Percentiles rank a stretch among this genome's conserved stretches.
These are phyloP conservation scores for Podospora comata DNA, from an alignment of 495 filamentous ascomycete genomes.

Conservation along the genomic window DNA sequence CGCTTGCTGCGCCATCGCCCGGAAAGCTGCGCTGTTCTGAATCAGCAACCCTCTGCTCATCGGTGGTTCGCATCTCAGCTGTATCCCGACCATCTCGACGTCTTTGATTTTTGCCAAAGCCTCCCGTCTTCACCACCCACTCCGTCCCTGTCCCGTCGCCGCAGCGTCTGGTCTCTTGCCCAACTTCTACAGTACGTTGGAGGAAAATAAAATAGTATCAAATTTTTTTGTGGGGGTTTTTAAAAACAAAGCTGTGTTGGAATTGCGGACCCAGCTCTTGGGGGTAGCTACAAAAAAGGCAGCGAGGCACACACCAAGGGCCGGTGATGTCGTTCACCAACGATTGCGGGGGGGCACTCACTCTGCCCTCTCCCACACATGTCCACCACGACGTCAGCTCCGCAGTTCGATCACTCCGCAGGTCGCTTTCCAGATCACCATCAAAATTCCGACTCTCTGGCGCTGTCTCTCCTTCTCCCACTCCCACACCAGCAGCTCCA, in stretches of 20 bases:
- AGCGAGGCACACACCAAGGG: too few species aligned
- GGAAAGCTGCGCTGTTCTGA: slow-evolving; percentile 24
- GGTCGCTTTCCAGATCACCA: slow-evolving; percentile 82
- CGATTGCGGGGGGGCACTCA: slow-evolving; percentile 70
- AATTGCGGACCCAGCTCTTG: neutral
- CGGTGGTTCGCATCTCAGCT: slow-evolving; percentile 17
- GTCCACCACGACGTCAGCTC: slow-evolving; percentile 73
- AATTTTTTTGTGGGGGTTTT: neutral
- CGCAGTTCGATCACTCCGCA: slow-evolving; percentile 71
- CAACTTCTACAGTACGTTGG: neutral
- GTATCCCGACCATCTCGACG: slow-evolving; percentile 13
- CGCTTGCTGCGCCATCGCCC: slow-evolving; percentile 24
- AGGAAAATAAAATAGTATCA: neutral
- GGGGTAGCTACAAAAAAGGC: too few species aligned
- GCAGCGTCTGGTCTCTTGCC: neutral
- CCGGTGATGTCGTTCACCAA: slow-evolving; percentile 41
- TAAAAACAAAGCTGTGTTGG: neutral
- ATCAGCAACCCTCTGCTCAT: slow-evolving; percentile 11
- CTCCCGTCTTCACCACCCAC: neutral
- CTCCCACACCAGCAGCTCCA: slow-evolving; percentile 10
- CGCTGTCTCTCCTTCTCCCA: neutral
- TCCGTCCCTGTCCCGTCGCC: neutral
- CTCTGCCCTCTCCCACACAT: slow-evolving; percentile 78
- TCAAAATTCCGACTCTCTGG: slow-evolving; percentile 70
- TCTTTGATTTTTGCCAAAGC: slow-evolving; percentile 7